These are phyloP conservation scores for Clitopilus passeckerianus DNA, from an alignment of 768 basidiomycete species.

Conservation along the genomic window DNA sequence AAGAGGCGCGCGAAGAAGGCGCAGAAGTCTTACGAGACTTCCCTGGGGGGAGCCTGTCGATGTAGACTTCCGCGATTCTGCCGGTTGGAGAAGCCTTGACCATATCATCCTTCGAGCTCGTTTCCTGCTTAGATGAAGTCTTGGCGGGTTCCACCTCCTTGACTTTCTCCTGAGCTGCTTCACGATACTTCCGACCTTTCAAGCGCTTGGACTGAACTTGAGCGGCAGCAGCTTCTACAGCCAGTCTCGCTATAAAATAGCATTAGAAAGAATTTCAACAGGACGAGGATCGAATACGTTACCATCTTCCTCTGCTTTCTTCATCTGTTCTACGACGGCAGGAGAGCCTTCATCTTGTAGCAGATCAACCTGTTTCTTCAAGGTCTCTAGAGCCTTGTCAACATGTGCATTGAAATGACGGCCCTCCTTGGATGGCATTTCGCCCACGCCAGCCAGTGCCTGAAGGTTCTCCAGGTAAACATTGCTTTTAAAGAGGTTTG, in stretches of 20 bases:
- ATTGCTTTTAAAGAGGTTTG: conserved; percentile 76
- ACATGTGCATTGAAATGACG: conserved; percentile 88
- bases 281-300: conserved; percentile 14
- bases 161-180: conserved; percentile 14
- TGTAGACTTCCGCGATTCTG: conserved; percentile 53
- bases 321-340: conserved; percentile 61
- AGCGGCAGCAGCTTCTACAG: conserved; percentile 36
- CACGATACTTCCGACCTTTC: conserved; percentile 70
- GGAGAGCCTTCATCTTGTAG: conserved; percentile 61
- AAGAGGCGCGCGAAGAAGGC: conserved; percentile 20
- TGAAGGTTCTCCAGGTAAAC: conserved; percentile 77
- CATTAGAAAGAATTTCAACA: conserved; percentile 2
- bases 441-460: conserved; percentile 60
- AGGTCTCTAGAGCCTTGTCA: conserved; percentile 49
- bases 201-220: conserved; percentile 58
- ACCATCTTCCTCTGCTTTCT: conserved; percentile 58
- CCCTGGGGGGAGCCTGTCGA: conserved; percentile 26
- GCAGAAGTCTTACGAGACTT: conserved; percentile 12
- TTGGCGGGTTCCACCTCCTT: conserved; percentile 10
- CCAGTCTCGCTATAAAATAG: conserved; percentile 40
- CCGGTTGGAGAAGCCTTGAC: conserved; percentile 28
- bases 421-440: conserved; percentile 73
- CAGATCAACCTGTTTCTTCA: conserved; percentile 64
- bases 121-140: conserved; percentile 1
- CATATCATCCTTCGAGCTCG: conserved; percentile 11